Conservation (phyloP, 1,284 basidiomycete species). For the Heterobasidion parviporum region DNA sequence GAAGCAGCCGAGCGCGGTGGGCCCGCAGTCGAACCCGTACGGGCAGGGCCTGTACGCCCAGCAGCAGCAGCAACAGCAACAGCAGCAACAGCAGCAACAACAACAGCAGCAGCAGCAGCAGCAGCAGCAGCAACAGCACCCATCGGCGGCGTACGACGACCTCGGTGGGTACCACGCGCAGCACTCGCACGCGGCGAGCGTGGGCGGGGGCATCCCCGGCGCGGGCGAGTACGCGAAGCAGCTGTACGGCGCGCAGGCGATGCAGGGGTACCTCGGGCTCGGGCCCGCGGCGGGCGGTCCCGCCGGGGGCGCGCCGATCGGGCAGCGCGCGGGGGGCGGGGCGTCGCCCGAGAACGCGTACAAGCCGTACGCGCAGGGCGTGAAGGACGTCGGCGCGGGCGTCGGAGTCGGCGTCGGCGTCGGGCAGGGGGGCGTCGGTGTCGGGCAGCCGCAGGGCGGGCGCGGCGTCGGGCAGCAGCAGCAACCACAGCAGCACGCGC, state of each 20-base stretch:
- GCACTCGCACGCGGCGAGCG: slow-evolving; percentile 41
- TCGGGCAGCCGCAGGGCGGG: slow-evolving; percentile 28
- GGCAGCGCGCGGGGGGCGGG: slow-evolving; percentile 33
- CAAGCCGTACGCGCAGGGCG: slow-evolving; percentile 52
- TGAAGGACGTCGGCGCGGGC: slow-evolving; percentile 51
- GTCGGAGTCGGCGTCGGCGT: slow-evolving; percentile 32
- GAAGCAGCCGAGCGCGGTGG: slow-evolving; percentile 51
- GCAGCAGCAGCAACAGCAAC: slow-evolving; percentile 22
- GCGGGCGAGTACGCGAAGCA: slow-evolving; percentile 58
- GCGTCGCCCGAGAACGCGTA: slow-evolving; percentile 64
- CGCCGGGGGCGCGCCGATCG: slow-evolving; percentile 36
- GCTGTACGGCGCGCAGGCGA: slow-evolving; percentile 52
- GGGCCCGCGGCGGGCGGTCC: slow-evolving; percentile 35
- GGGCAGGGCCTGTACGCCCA: slow-evolving; percentile 58
- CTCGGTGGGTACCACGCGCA: slow-evolving; percentile 41
- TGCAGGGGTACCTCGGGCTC: slow-evolving; percentile 65
- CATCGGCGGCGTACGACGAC: slow-evolving; percentile 55
- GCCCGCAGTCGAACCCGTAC: slow-evolving; percentile 49
- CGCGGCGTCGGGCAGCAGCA: slow-evolving; percentile 20
- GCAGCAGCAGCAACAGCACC: slow-evolving; percentile 6
- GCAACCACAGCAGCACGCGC: not conserved
- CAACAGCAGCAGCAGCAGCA: not conserved
- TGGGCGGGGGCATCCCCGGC: slow-evolving; percentile 34
- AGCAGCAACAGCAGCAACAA: not conserved
- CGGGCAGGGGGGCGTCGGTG: slow-evolving; percentile 33